Evolutionary conservation across 495 filamentous ascomycete genomes (phyloP).

Genomic region (Xylaria nigripes): DNA sequence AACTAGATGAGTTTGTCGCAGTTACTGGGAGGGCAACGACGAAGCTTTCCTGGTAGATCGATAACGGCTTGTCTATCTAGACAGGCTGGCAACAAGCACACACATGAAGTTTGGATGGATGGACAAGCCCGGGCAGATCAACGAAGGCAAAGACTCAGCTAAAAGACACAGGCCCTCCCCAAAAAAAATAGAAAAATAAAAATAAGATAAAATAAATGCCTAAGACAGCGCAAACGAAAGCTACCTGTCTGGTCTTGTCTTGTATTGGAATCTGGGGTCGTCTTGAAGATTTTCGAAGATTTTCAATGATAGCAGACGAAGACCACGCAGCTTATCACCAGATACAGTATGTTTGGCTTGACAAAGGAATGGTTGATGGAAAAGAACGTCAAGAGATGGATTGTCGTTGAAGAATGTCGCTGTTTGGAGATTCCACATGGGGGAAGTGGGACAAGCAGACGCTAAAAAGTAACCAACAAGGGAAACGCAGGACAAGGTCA

Average conservation of each 20-base stretch:
- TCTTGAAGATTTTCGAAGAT: not conserved
- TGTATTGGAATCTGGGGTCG: not conserved
- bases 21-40: not conserved
- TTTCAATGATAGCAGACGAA: too few relatives aligned
- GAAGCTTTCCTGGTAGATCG: not conserved
- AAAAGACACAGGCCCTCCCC: too few relatives aligned
- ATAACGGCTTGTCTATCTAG: not conserved
- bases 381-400: not conserved
- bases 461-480: not conserved
- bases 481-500: not conserved
- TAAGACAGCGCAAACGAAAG: not conserved
- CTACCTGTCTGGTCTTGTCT: not conserved
- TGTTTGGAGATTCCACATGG: constrained; percentile 1
- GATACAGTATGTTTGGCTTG: not conserved
- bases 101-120: not conserved
- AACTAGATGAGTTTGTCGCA: not conserved
- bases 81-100: not conserved
- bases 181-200: too few relatives aligned
- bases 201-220: not conserved
- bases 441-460: constrained; percentile 5
- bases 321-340: not conserved
- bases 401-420: constrained; percentile 4
- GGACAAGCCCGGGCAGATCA: not conserved
- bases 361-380: not conserved
- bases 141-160: not conserved